These are phyloP conservation scores for Monosporascus sp. DNA, from an alignment of 2,329 filamentous ascomycete genomes.

Conservation along the genomic window DNA sequence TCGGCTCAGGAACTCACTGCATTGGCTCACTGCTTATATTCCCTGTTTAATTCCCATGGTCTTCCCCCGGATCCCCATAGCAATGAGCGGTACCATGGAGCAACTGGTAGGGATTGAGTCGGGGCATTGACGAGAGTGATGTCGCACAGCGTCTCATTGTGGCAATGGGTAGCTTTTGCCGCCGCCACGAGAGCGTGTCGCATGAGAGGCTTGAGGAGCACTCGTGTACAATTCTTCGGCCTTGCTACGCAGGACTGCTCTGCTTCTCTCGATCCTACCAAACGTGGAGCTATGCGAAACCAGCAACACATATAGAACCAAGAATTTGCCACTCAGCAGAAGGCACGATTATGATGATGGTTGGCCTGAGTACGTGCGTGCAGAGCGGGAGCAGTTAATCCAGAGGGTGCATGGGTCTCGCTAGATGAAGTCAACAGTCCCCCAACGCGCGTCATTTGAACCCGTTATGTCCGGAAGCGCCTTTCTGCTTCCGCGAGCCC, in stretches of 20 bases:
- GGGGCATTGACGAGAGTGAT: neutral
- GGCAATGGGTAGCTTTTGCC: no score
- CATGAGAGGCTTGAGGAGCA: neutral
- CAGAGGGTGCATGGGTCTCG: constrained; percentile 12
- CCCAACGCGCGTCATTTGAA: constrained; percentile 34
- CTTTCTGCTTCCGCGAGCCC: constrained; percentile 34
- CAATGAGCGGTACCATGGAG: no score
- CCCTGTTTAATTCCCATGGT: neutral
- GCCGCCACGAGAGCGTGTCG: neutral
- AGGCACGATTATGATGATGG: no score
- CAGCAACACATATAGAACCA: no score
- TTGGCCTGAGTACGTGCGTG: no score
- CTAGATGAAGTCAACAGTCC: no score
- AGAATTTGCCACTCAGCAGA: no score
- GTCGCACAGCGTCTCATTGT: neutral
- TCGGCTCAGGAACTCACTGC: neutral
- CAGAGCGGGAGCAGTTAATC: constrained; percentile 17
- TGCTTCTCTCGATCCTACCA: no score
- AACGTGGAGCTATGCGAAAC: no score
- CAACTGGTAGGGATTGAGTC: neutral
- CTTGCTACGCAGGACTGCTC: no score
- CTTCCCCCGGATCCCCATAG: neutral
- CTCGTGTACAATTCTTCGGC: no score
- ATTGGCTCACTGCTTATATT: neutral
- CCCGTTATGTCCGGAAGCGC: constrained; percentile 32